Percentiles rank a stretch among this genome's conserved stretches.
Conservation (phyloP, 306 rosid species). For the Acacia acuminata region DNA sequence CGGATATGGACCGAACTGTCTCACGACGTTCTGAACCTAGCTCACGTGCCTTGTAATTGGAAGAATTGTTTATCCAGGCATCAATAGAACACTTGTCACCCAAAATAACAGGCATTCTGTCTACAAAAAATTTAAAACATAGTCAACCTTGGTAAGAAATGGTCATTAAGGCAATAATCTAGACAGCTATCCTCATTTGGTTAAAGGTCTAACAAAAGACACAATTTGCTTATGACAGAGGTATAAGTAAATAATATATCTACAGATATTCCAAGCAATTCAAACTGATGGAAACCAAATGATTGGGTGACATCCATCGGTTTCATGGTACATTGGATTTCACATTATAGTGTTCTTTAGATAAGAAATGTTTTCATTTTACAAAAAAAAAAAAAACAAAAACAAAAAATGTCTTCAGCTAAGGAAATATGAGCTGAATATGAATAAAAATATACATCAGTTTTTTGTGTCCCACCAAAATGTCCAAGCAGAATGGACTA, state of each 20-base stretch:
- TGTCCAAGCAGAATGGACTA: background rate
- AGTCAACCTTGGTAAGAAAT: slow-evolving; percentile 12
- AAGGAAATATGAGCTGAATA: background rate
- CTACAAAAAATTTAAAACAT: slow-evolving; percentile 42
- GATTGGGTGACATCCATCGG: background rate
- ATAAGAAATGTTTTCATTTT: background rate
- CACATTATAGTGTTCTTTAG: background rate
- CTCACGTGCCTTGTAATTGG: slow-evolving; percentile 52
- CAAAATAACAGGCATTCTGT: slow-evolving; percentile 92
- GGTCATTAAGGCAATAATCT: slow-evolving; percentile 25
- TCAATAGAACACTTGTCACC: slow-evolving; percentile 72
- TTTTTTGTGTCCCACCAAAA: background rate
- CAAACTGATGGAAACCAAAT: background rate
- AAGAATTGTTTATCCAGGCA: slow-evolving; percentile 65
- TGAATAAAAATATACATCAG: background rate
- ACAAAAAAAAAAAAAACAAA: no score
- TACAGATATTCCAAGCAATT: background rate
- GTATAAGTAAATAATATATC: background rate
- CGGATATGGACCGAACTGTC: no score
- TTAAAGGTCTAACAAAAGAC: background rate
- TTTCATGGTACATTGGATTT: background rate
- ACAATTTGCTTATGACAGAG: background rate
- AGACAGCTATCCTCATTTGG: background rate
- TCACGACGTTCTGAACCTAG: no score
- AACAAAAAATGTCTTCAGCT: background rate